A percentile compares a stretch with the other conserved stretches of the same genome.
Conservation (phyloP, 768 basidiomycete genomes). For the Lanmaoa pseudosensibilis region DNA sequence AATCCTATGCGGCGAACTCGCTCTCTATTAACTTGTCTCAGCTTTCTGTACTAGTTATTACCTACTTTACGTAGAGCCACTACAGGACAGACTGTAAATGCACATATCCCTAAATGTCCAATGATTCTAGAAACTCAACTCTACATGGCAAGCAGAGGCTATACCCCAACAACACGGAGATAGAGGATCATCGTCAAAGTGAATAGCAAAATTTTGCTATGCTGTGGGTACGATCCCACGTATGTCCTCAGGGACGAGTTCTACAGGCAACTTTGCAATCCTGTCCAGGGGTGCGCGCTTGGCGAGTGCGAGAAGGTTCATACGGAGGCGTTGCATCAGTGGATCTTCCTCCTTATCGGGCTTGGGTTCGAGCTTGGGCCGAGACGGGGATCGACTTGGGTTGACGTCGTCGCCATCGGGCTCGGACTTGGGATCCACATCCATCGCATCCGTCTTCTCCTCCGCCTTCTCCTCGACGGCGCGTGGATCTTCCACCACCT, state of each 20-base stretch:
- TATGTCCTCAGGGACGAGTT: conserved; percentile 66
- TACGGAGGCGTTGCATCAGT: conserved; percentile 54
- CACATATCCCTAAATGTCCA: not conserved
- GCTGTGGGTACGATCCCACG: conserved; percentile 60
- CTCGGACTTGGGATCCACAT: conserved; percentile 20
- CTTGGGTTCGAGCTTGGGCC: not conserved
- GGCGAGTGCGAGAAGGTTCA: conserved; percentile 75
- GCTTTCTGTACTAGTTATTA: conserved; percentile 18
- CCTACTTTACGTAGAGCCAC: conserved; percentile 15
- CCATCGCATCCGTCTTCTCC: conserved; percentile 17
- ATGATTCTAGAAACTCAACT: conserved; percentile 2
- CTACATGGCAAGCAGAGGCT: not conserved
- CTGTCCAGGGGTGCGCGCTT: conserved; percentile 76
- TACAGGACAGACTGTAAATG: not conserved
- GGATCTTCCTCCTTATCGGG: conserved; percentile 44
- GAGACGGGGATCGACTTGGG: not conserved
- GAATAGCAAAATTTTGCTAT: not conserved
- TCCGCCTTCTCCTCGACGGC: not conserved
- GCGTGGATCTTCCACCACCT: conserved; percentile 3
- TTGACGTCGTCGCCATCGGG: not conserved
- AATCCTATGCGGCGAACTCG: not conserved
- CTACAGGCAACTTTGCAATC: conserved; percentile 61
- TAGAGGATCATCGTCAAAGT: not conserved
- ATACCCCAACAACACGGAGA: not conserved
- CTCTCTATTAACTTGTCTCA: not conserved